Base-by-base conservation (phyloP, 2,329 filamentous ascomycete genomes). In the Pestalotiopsis sp. region DNA sequence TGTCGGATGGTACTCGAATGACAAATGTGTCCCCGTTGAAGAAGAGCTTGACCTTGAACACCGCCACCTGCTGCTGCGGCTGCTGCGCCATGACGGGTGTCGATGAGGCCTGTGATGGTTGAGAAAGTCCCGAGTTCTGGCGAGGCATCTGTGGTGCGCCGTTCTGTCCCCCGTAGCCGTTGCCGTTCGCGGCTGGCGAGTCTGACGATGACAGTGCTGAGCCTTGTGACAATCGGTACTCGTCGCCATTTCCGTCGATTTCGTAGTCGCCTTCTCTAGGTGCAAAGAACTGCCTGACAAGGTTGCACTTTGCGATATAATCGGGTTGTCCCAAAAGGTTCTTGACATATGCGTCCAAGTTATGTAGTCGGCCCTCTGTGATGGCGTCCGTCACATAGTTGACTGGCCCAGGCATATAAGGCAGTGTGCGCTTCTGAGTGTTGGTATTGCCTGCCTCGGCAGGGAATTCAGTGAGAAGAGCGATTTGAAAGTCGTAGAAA, bases 401-500 rank as follows among this genome's bases (percentile, higher is more conserved):
- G 70, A 99, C 95, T 3, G 96, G 96, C 5, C 96, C 96, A 11
- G 96, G 96, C 96, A 99, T 99, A 80, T 97, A 98, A 1, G 96
- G 96, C 13, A 99, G 82, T 9, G 92, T 94, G 68, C 96, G 91
- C 77, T 92, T 91, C 76, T 94, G 90, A 64, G 87, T 87, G 59
- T 92, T 91, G 20, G 91, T 92, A 76, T 97, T 96, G 66, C 96
- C 96, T 49, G 96, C 95, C 80, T 98, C 96, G 45, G 93, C 90
- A 25, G 96, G 95, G 77, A 98, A 98, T 72, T 91, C 93, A 59
- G 94, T 95, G 63, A 99, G 88, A 9, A 99, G 90, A 39, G 94
- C 93, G 77, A 98, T 98, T 79, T 99, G 96, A 80, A 98, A 95
- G 80, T 98, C 96, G 82, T 98, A 99, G 78, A 99, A 99, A 82